phyloP scores from a whole-genome alignment of 306 rosid species.

The Rosa multiflora region DNA sequence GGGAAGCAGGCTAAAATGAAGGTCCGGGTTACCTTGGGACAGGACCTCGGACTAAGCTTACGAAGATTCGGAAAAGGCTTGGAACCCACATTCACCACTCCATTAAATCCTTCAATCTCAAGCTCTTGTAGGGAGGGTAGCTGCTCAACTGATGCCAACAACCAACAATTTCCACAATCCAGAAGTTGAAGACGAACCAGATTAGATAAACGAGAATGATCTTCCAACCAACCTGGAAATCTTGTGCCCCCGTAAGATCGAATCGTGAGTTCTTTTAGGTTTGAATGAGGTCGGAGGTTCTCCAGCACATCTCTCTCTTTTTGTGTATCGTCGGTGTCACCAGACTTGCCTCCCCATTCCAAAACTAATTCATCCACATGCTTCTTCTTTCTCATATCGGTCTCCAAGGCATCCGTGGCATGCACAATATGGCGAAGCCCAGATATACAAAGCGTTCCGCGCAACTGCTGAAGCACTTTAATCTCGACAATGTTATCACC shows the following conservation, averaged over 20 bases:
- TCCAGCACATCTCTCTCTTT: conserved; percentile 9
- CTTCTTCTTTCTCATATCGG: not conserved
- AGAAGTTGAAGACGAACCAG: not conserved
- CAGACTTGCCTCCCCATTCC: conserved; percentile 12
- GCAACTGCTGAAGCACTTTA: conserved; percentile 4
- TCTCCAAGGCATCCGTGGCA: conserved; percentile 8
- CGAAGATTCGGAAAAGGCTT: not conserved
- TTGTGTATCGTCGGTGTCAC: not conserved
- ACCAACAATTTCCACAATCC: not conserved
- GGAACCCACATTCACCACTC: not conserved
- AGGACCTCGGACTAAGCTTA: not conserved
- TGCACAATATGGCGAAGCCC: conserved; percentile 10
- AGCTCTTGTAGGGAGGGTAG: conserved; percentile 22
- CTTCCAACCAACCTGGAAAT: conserved; percentile 28
- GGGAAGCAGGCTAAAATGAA: not conserved
- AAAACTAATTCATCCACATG: conserved; percentile 2
- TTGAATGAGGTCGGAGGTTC: conserved; percentile 12
- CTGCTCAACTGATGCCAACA: conserved; percentile 16
- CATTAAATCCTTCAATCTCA: not conserved
- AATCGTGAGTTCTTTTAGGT: not conserved
- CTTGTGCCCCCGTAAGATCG: not conserved
- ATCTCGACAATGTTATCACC: not conserved
- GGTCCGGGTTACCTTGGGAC: not conserved
- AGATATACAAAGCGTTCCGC: conserved; percentile 3
- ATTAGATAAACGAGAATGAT: conserved; percentile 3